Evolutionary conservation across 805 yeast genomes (phyloP), one percentile per base, ranked within the genome.

Genomic region (Diddensiella transvaalensis): DNA sequence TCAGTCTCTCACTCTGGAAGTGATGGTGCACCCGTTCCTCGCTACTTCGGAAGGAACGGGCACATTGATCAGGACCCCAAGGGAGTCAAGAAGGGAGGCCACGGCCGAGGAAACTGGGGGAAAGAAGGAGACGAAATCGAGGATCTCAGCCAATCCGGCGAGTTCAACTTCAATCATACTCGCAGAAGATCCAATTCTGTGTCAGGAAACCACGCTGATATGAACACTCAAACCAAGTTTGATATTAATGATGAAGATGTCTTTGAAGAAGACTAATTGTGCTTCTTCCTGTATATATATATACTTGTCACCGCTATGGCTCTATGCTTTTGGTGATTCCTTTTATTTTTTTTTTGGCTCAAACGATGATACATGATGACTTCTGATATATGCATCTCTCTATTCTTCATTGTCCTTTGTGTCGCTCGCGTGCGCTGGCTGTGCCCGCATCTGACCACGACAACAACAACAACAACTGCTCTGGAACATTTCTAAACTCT

Each of bases 31-130:
- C 39, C 18, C 26, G 40, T 56, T 50, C 78, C 88, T 46, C 82
- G 78, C 62, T 87, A 78, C 78, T 89, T 88, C 66, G 83, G 90
- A 48, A 90, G 84, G 63, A 77, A 78, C 59, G 95, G 95, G 17
- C 76, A 76, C 60, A 66, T 66, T 52, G 82, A 84, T 58, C 75
- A 79, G 46, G 80, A 83, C 53, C 96, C 96, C 47, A 81, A 80
- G 61, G 78, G 80, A 60, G 78, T 85, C 48, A 87, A 87, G 77
- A 87, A 86, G 64, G 76, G 76, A 50, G 97, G 97, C 43, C 84
- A 83, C 29, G 97, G 97, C 41, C 82, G 80, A 59, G 83, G 82
- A 56, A 88, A 88, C 61, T 87, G 96, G 96, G 97, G 97, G 39
- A 70, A 73, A 51, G 76, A 80, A 5, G 91, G 89, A 24, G 95